Conservation (phyloP, 164 flowering plant species). For the Magnolia officinalis region DNA sequence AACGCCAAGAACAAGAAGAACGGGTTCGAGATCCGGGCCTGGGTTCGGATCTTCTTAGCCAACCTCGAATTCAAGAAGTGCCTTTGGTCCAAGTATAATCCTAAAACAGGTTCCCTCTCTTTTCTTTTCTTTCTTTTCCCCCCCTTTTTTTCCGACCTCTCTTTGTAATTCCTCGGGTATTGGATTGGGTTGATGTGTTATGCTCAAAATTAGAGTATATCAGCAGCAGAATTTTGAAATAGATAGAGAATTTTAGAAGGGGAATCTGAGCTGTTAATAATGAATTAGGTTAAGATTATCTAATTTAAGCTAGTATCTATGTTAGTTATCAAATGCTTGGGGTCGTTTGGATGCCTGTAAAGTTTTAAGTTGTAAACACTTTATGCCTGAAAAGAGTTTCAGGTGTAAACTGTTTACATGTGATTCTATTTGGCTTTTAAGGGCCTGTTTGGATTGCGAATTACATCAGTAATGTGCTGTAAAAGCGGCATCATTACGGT, state of each 20-base stretch:
- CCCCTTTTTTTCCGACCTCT: background rate
- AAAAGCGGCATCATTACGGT: no score
- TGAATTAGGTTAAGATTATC: background rate
- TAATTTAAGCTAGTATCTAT: no score
- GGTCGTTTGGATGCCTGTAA: no score
- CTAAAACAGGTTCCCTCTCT: slow-evolving; percentile 53
- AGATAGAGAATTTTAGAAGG: background rate
- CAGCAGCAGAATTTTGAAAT: background rate
- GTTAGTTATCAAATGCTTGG: no score
- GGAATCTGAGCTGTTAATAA: background rate
- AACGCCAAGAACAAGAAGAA: slow-evolving; percentile 53
- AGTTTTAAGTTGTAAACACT: no score
- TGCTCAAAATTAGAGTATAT: background rate
- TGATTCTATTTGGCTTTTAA: no score
- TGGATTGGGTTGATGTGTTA: background rate
- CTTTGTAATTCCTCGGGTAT: background rate
- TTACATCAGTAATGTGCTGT: no score
- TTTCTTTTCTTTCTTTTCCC: background rate
- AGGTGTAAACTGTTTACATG: no score
- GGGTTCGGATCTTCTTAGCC: slow-evolving; percentile 82
- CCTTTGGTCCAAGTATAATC: slow-evolving; percentile 73
- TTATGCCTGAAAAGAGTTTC: no score
- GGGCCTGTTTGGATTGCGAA: no score
- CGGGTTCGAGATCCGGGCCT: slow-evolving; percentile 62
- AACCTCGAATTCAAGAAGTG: slow-evolving; percentile 70